Percentiles rank a stretch among this genome's conserved stretches.
These are phyloP conservation scores for Aspergillus saccharolyticus DNA, from an alignment of 495 filamentous ascomycete genomes.

Conservation along the genomic window DNA sequence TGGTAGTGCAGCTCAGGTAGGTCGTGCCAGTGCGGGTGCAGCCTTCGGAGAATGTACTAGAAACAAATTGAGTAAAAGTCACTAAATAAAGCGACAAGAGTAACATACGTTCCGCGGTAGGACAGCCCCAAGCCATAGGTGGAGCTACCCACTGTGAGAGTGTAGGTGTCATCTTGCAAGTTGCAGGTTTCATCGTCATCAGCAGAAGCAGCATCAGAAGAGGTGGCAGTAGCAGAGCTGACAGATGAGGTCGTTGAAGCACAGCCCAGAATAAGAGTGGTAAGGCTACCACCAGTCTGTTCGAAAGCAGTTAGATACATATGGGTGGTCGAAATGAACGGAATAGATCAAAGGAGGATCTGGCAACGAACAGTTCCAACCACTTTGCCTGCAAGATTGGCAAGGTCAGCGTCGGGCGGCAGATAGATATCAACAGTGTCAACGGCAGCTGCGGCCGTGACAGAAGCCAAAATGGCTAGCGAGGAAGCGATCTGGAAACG, in stretches of 20 bases:
- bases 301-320: background rate
- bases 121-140: background rate
- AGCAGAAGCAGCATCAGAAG: background rate
- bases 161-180: background rate
- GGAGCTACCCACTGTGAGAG: background rate
- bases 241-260: background rate
- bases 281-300: background rate
- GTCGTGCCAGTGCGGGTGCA: slow-evolving; percentile 32
- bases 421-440: slow-evolving; percentile 29
- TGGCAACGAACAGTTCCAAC: slow-evolving; percentile 20
- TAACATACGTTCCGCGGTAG: background rate
- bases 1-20: slow-evolving; percentile 26
- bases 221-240: background rate
- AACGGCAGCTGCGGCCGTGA: slow-evolving; percentile 25
- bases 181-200: background rate
- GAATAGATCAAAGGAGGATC: background rate
- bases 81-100: background rate
- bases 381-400: slow-evolving; percentile 14
- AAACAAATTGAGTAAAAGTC: background rate
- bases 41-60: slow-evolving; percentile 24
- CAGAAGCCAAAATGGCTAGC: slow-evolving; percentile 26
- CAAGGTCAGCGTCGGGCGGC: slow-evolving; percentile 20
- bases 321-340: background rate
- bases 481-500: slow-evolving; percentile 19
- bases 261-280: background rate